Evolutionary conservation across 441 rosid species (phyloP), one percentile per base, ranked within the genome.

Genomic region (Euphorbia celastroides): DNA sequence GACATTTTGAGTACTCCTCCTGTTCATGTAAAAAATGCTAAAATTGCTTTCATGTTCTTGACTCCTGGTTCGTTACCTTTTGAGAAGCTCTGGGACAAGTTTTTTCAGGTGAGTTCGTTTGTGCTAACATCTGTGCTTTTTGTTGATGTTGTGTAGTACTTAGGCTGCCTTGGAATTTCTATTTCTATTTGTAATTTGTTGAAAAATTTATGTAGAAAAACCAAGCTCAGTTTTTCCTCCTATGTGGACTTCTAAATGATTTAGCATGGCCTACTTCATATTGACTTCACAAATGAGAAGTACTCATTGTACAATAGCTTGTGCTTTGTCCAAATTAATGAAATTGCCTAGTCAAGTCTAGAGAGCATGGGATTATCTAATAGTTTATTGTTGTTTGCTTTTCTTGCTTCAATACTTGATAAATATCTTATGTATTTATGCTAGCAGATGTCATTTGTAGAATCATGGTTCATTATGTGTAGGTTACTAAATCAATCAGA

Each of bases 71-170:
- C 88, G 50, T 77, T 93, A 74, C 97, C 96, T 57, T 93, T 93
- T 25, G 99, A 93, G 99, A 91, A 74, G 85, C 88, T 93, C 19
- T 93, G 99, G 99, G 91, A 91, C 69, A 88, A 78, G 75, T 93
- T 93, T 74, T 83, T 93, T 27, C 75, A 73, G 52, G 97, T 90
- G 71, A 77, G 82, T 26, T 52, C 57, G 54, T 67, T 51, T 62
- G 30, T 63, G 5, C 25, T 66, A 23, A 68, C n/a, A 32, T 59
- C 11, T 26, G 10, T 42, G 26, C 63, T 16, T 25, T 60, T 64
- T 44, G 51, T 5, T 54, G 31, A 60, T 56, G 19, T 19, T 17
- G 67, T 30, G 12, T 22, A 64, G 28, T 50, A 59, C 52, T 64
- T 60, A 54, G 36, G 19, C 59, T 57, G 26, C 52, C 55, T 27